A percentile compares a stretch with the other conserved stretches of the same genome.
phyloP scores from a whole-genome alignment of 1,284 basidiomycete genomes.

The Laetiporus sulphureus region DNA sequence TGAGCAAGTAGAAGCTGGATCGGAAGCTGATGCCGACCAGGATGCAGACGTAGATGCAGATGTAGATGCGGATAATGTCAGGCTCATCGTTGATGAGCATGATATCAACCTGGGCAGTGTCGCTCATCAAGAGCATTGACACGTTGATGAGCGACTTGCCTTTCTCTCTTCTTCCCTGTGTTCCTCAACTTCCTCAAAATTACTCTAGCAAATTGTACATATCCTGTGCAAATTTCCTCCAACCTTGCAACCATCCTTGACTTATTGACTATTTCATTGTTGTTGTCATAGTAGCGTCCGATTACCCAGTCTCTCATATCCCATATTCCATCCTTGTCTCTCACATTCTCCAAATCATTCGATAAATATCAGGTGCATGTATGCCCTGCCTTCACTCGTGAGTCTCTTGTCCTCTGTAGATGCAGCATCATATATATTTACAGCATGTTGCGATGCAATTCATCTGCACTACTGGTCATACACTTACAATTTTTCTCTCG shows the following conservation, averaged over 20 bases:
- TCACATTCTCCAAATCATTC: no score
- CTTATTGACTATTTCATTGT: neutral
- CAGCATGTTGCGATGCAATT: no score
- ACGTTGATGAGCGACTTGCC: neutral
- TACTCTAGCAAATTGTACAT: neutral
- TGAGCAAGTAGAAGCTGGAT: slow-evolving; percentile 4
- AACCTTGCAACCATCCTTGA: neutral
- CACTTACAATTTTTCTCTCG: no score
- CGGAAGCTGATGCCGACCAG: slow-evolving; percentile 10
- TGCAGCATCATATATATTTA: no score
- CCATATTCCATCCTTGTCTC: no score
- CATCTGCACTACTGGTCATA: no score
- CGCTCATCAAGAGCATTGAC: slow-evolving; percentile 25
- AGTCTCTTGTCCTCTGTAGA: no score
- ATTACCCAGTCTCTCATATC: no score
- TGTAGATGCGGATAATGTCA: slow-evolving; percentile 19
- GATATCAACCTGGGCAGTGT: slow-evolving; percentile 25
- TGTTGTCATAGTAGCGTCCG: slow-evolving; percentile 6
- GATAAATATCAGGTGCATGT: no score
- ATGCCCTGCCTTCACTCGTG: no score
- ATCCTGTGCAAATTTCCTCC: neutral
- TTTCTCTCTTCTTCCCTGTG: neutral
- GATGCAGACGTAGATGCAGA: slow-evolving; percentile 12
- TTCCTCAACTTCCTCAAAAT: neutral
- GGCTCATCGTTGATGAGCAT: slow-evolving; percentile 24